Conservation (phyloP, 768 basidiomycete genomes). For the Collybia mongolica region DNA sequence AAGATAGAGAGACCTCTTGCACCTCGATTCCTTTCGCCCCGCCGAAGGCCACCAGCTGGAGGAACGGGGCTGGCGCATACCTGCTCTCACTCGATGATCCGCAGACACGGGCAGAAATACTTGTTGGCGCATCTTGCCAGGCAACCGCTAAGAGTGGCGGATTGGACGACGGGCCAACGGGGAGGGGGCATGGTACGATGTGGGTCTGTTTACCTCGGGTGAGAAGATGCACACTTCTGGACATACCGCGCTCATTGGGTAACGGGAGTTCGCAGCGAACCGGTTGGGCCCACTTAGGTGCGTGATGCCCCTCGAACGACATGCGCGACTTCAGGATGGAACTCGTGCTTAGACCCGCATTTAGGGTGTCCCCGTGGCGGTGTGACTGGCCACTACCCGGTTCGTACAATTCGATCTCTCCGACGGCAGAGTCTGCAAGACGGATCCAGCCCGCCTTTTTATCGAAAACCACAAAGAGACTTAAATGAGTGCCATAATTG, state of each 20-base stretch:
- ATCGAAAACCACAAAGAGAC: conserved; percentile 82
- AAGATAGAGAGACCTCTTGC: conserved; percentile 60
- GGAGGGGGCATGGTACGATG: conserved; percentile 66
- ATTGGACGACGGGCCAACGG: conserved; percentile 41
- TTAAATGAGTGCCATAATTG: conserved; percentile 69
- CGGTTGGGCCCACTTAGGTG: conserved; percentile 52
- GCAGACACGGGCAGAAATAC: conserved; percentile 53
- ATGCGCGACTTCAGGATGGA: conserved; percentile 35
- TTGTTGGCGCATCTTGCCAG: conserved; percentile 61
- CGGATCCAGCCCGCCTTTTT: conserved; percentile 88
- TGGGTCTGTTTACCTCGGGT: conserved; percentile 72
- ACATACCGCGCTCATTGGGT: conserved; percentile 24
- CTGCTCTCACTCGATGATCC: conserved; percentile 23
- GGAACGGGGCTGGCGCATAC: conserved; percentile 34
- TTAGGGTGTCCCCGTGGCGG: conserved; percentile 16
- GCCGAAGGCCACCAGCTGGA: conserved; percentile 67
- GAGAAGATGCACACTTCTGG: conserved; percentile 55
- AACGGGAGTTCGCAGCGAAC: conserved; percentile 46
- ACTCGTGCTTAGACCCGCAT: conserved; percentile 11
- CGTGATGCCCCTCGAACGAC: conserved; percentile 27
- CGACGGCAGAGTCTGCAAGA: conserved; percentile 75
- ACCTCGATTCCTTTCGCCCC: conserved; percentile 73
- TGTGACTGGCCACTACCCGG: conserved; percentile 27
- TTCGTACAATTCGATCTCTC: conserved; percentile 68
- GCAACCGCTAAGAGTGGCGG: conserved; percentile 53